Base-by-base conservation (phyloP, 1,284 basidiomycete genomes). In the Pulchroboletus neoregius region DNA sequence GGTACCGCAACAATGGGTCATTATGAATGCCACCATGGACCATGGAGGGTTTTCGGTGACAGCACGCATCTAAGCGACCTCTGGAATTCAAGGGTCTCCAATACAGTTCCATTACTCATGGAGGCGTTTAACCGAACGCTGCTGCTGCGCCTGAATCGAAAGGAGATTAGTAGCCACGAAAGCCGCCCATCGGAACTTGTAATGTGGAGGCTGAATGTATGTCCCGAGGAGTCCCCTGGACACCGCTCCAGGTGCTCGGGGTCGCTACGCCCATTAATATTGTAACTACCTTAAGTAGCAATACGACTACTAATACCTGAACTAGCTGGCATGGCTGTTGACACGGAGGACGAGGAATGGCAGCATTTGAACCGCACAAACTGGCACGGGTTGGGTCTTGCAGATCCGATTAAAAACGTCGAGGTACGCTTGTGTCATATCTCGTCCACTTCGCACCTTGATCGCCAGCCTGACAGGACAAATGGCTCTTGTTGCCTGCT, bases 401-500 rank as follows among this genome's bases (percentile, higher is more conserved):
- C 81, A 27, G 89, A 91, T 66, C 84, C 87, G 0, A 80, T 91
- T 43, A 90, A 90, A 67, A 79, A 69, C 34, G 79, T 91, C 13
- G 82, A 91, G 77, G 87, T 87, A 58, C 60, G 53, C 23, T 11
- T 7, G 10, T 37, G 31, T 12, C 11, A 13, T 28, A 6, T 27
- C 12, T 6, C 9, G 2, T 13, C 9, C 10, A 16, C 22, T 27
- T 9, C 24, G 9, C 22, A 28, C 27, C 36, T 36, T 47, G 33
- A 46, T 45, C 10, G 5, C 24, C 15, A 32, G 18, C 16, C 33
- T n/a, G 8, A 31, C 60, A 96, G 93, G 94, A 97, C 65, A 98
- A 98, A 82, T 98, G 94, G 94, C 81, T 95, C 36, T 72, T 98
- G 10, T 72, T 98, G 4, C 94, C 94, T 1, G 94, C 94, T 9